A percentile compares a stretch with the other conserved stretches of the same genome.
phyloP scores from a whole-genome alignment of 177 flowering plant species.

The Vitis hybrid region DNA sequence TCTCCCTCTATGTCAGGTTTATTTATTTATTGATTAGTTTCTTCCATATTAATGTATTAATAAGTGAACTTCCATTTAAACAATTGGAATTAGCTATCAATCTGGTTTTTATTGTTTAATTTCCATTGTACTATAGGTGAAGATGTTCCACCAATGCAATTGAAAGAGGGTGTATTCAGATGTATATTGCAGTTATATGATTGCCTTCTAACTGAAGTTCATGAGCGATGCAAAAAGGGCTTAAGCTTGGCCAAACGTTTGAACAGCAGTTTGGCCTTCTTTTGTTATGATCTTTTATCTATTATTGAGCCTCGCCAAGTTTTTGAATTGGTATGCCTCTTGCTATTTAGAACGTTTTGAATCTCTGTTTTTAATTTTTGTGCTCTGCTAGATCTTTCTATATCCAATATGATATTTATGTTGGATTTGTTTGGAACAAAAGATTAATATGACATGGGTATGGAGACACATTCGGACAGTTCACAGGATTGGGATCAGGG shows the following conservation, averaged over 20 bases:
- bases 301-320: conserved; percentile 99
- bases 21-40: too few relatives aligned
- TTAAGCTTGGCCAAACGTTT: conserved; percentile 91
- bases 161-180: conserved; percentile 97
- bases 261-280: conserved; percentile 96
- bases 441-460: not conserved
- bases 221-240: conserved; percentile 99
- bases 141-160: conserved; percentile 96
- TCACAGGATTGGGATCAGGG: too few relatives aligned
- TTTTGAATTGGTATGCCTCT: conserved; percentile 81
- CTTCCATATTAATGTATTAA: too few relatives aligned
- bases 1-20: too few relatives aligned
- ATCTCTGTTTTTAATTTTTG: not conserved
- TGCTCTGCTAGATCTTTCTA: not conserved
- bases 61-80: not conserved
- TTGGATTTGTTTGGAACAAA: not conserved
- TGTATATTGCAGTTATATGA: conserved; percentile 95
- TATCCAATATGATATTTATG: not conserved
- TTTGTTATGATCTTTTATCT: conserved; percentile 95
- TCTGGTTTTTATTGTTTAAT: conserved; percentile 1
- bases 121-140: conserved; percentile 55
- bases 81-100: not conserved
- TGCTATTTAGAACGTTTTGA: not conserved
- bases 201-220: conserved; percentile 97
- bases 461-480: too few relatives aligned